Conservation (phyloP, 2,329 filamentous ascomycete species). For the Xylaria sp. region DNA sequence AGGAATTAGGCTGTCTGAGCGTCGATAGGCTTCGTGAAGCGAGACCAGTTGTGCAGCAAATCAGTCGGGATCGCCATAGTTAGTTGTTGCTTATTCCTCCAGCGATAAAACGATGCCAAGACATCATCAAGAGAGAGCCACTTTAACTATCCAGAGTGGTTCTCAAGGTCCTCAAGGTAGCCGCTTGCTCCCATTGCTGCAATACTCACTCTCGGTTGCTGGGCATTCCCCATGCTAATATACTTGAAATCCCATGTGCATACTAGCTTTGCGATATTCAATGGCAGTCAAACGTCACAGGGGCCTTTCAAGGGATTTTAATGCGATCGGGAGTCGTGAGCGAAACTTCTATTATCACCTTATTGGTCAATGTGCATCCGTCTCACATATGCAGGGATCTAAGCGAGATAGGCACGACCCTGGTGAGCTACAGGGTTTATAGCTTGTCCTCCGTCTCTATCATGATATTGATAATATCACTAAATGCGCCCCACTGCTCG, state of each 20-base stretch:
- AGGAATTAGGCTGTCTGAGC: slow-evolving; percentile 15
- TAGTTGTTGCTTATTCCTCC: slow-evolving; percentile 14
- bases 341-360: slow-evolving; percentile 31
- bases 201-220: background rate
- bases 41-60: slow-evolving; percentile 14
- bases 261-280: slow-evolving; percentile 10
- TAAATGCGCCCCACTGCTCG: slow-evolving; percentile 31
- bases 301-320: slow-evolving; percentile 26
- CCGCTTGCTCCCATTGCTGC: background rate
- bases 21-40: slow-evolving; percentile 25
- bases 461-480: slow-evolving; percentile 34
- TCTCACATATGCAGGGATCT: slow-evolving; percentile 32
- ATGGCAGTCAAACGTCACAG: slow-evolving; percentile 29
- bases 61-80: slow-evolving; percentile 24
- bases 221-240: slow-evolving; percentile 17
- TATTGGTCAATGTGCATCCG: slow-evolving; percentile 30
- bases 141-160: slow-evolving; percentile 17
- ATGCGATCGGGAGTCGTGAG: slow-evolving; percentile 27
- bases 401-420: slow-evolving; percentile 33
- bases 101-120: slow-evolving; percentile 17
- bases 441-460: slow-evolving; percentile 36
- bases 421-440: slow-evolving; percentile 28
- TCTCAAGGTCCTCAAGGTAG: slow-evolving; percentile 4
- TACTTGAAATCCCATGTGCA: slow-evolving; percentile 27
- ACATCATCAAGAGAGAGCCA: slow-evolving; percentile 17